These are phyloP conservation scores for Globisporangium viniferum DNA, from an alignment of 352 stramenopile species.

Conservation along the genomic window DNA sequence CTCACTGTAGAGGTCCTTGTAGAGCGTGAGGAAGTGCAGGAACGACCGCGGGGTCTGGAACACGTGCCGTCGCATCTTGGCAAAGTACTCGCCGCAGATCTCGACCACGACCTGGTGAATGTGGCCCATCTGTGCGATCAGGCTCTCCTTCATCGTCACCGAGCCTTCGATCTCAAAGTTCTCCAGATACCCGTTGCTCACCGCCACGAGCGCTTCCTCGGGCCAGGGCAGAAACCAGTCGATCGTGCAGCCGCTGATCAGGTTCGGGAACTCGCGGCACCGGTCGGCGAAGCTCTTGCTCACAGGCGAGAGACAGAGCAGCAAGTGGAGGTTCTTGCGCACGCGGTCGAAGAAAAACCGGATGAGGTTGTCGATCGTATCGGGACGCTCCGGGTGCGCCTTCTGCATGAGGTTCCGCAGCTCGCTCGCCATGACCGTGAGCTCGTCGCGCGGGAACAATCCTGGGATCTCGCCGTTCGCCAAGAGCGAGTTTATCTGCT, in stretches of 20 bases:
- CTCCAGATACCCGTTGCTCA: constrained; percentile 76
- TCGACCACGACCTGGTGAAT: constrained; percentile 78
- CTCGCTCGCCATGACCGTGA: constrained; percentile 82
- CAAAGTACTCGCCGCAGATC: constrained; percentile 66
- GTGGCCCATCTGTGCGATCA: constrained; percentile 68
- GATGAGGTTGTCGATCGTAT: constrained; percentile 82
- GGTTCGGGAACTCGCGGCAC: constrained; percentile 84
- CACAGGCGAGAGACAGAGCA: constrained; percentile 88
- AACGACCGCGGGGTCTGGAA: constrained; percentile 90
- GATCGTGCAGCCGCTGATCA: constrained; percentile 86
- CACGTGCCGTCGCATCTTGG: constrained; percentile 74
- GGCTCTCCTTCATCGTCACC: constrained; percentile 48
- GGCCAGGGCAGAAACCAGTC: constrained; percentile 92
- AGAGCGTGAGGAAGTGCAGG: constrained; percentile 81
- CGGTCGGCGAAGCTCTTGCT: constrained; percentile 72
- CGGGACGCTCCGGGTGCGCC: constrained; percentile 49
- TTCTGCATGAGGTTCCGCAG: constrained; percentile 72
- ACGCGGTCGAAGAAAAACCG: constrained; percentile 88
- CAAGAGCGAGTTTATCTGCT: constrained; percentile 87
- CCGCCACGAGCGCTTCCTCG: constrained; percentile 79
- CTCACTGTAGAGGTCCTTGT: constrained; percentile 69
- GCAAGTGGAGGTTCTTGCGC: constrained; percentile 76
- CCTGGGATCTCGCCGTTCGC: constrained; percentile 83
- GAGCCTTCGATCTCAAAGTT: constrained; percentile 65
- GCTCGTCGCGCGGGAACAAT: constrained; percentile 88